Evolutionary conservation across 2,329 filamentous ascomycete species (phyloP).

Genomic region (Tolypocladium tundrense): DNA sequence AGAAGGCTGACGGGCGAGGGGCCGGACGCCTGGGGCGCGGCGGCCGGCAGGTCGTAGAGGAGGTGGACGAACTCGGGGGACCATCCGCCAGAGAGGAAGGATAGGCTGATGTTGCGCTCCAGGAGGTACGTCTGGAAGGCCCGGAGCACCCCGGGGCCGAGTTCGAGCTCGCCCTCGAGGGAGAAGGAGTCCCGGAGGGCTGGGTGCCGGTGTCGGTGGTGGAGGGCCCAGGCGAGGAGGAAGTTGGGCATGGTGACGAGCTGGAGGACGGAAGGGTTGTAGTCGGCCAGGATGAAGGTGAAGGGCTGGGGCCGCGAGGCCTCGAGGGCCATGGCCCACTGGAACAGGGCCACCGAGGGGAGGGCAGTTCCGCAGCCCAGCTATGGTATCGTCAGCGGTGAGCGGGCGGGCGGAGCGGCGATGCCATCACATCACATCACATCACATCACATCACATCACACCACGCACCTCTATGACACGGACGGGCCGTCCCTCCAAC

Average conservation of each 20-base stretch:
- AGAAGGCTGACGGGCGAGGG: constrained; percentile 34
- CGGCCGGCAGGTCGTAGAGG: constrained; percentile 28
- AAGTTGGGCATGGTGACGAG: constrained; percentile 74
- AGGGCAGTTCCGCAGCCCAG: constrained; percentile 72
- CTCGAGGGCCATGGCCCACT: constrained; percentile 37
- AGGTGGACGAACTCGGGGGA: constrained; percentile 52
- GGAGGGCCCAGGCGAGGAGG: constrained; percentile 56
- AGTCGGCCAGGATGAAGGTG: constrained; percentile 63
- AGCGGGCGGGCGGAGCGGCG: neutral
- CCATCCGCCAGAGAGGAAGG: constrained; percentile 69
- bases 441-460: no score
- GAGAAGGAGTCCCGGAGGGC: constrained; percentile 35
- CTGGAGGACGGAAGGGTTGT: constrained; percentile 67
- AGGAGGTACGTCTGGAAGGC: constrained; percentile 48
- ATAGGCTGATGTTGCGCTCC: constrained; percentile 41
- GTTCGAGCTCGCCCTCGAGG: constrained; percentile 51
- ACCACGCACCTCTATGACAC: constrained; percentile 43
- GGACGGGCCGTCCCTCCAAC: constrained; percentile 23
- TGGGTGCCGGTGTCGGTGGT: constrained; percentile 21
- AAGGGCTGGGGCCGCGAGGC: constrained; percentile 21
- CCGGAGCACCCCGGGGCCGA: constrained; percentile 45
- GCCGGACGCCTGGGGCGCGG: constrained; percentile 1
- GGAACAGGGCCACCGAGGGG: constrained; percentile 61
- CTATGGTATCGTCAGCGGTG: constrained; percentile 26
- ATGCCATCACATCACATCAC: neutral